Evolutionary conservation across 129 eudicot species (phyloP).

Genomic region (Flaveria brownii): DNA sequence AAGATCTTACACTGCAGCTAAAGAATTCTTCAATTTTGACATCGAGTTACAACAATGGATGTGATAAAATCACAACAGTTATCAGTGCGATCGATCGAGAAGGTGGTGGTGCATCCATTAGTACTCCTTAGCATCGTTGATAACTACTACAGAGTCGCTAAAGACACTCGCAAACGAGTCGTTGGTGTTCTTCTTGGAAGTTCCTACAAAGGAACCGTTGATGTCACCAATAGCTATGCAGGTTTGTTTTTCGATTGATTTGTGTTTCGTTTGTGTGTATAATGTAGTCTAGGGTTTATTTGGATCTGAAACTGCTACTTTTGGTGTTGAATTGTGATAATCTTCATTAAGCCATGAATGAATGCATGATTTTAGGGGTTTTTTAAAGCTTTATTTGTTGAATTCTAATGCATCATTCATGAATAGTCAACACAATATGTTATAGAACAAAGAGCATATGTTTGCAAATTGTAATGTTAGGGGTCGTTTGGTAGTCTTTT

Average conservation of each 20-base stretch:
- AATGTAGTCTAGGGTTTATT: not conserved
- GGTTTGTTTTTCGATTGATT: slow-evolving; percentile 37
- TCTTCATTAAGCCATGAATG: not conserved
- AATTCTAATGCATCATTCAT: no score
- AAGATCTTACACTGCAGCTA: not conserved
- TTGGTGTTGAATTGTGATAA: not conserved
- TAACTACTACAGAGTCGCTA: slow-evolving; percentile 89
- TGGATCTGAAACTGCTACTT: slow-evolving; percentile 11
- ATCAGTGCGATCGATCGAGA: slow-evolving; percentile 74
- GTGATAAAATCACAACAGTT: slow-evolving; percentile 93
- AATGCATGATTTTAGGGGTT: no score
- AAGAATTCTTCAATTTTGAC: not conserved
- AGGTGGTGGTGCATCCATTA: slow-evolving; percentile 86
- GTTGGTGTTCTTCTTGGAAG: slow-evolving; percentile 92
- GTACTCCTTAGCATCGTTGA: slow-evolving; percentile 93
- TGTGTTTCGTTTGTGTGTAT: not conserved
- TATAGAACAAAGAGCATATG: not conserved
- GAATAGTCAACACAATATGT: not conserved
- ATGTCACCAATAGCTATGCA: slow-evolving; percentile 88
- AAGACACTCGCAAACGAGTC: slow-evolving; percentile 88
- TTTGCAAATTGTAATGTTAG: not conserved
- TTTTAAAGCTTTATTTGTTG: no score
- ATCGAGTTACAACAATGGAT: slow-evolving; percentile 45
- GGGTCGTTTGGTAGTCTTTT: no score
- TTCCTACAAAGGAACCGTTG: slow-evolving; percentile 85